Percentiles rank a stretch among this genome's conserved stretches.
These are phyloP conservation scores for Leucosporidium creatinivorum DNA, from an alignment of 768 basidiomycete genomes.

Conservation along the genomic window DNA sequence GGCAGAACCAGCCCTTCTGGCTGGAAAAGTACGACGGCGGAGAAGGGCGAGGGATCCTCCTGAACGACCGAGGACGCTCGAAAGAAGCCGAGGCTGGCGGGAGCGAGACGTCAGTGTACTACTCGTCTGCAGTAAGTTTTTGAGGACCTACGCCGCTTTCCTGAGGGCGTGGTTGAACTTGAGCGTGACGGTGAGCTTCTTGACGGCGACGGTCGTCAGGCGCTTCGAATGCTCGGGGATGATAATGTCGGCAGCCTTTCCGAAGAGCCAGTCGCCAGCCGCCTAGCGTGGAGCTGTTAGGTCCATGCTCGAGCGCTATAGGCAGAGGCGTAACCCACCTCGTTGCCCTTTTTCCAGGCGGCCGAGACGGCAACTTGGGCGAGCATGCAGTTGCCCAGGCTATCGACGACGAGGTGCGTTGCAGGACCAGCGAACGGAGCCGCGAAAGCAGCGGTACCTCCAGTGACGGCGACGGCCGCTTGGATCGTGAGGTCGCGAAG, in stretches of 20 bases:
- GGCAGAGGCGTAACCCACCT: background rate
- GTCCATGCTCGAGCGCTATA: no score
- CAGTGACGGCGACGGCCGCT: slow-evolving; percentile 56
- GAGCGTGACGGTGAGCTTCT: slow-evolving; percentile 55
- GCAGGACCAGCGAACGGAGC: slow-evolving; percentile 54
- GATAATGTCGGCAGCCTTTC: slow-evolving; percentile 41
- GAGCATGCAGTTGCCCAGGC: background rate
- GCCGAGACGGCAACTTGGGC: background rate
- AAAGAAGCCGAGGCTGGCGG: slow-evolving; percentile 47
- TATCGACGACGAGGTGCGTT: slow-evolving; percentile 48
- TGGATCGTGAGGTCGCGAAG: slow-evolving; percentile 59
- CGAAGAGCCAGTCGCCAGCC: background rate
- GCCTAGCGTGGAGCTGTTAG: no score
- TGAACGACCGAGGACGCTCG: slow-evolving; percentile 51
- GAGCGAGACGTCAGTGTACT: no score
- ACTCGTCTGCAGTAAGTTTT: background rate
- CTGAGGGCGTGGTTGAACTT: slow-evolving; percentile 51
- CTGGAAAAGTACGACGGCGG: slow-evolving; percentile 55
- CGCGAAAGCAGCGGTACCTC: slow-evolving; percentile 48
- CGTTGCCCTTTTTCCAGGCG: background rate
- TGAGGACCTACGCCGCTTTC: background rate
- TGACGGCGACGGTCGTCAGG: slow-evolving; percentile 55
- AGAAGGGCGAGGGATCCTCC: slow-evolving; percentile 56
- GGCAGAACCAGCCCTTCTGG: background rate
- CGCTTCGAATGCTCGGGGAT: slow-evolving; percentile 52